phyloP scores from a whole-genome alignment of 2,329 filamentous ascomycete species.

The Calonectria crousiana region DNA sequence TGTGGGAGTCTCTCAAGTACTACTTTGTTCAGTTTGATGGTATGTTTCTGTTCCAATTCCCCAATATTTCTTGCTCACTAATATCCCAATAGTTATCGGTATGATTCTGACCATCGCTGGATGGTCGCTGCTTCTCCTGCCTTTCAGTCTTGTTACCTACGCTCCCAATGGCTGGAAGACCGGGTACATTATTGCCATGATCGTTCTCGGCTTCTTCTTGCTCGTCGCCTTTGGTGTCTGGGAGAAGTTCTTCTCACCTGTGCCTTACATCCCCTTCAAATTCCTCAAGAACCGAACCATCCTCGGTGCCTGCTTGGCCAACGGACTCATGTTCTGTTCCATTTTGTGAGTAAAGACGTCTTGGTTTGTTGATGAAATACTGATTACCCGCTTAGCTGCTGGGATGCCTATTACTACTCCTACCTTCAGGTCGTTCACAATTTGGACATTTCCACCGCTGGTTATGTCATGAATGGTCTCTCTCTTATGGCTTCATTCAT shows the following conservation, averaged over 20 bases:
- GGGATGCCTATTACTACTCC: conserved; percentile 64
- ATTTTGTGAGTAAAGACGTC: conserved; percentile 43
- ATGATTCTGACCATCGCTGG: conserved; percentile 63
- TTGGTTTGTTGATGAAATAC: conserved; percentile 60
- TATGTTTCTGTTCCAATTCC: conserved; percentile 34
- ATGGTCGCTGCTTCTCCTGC: conserved; percentile 64
- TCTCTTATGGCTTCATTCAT: conserved; percentile 61
- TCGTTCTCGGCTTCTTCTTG: conserved; percentile 63
- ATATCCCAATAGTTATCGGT: conserved; percentile 54
- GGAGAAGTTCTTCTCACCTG: conserved; percentile 56
- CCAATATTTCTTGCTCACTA: conserved; percentile 20
- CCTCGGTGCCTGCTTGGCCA: conserved; percentile 27
- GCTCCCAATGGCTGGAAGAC: conserved; percentile 55
- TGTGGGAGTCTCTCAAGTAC: conserved; percentile 59
- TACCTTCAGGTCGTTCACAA: conserved; percentile 62
- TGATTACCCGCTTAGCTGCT: conserved; percentile 56
- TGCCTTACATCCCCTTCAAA: conserved; percentile 36
- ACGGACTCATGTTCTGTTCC: conserved; percentile 34
- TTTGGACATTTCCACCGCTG: conserved; percentile 51
- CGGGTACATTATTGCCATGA: conserved; percentile 59
- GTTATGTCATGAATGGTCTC: conserved; percentile 60
- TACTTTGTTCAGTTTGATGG: conserved; percentile 72
- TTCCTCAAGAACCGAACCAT: conserved; percentile 31
- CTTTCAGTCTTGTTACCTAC: conserved; percentile 56
- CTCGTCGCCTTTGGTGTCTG: conserved; percentile 64